Conservation (phyloP, 768 basidiomycete genomes). For the Thelephora aurantiotincta region DNA sequence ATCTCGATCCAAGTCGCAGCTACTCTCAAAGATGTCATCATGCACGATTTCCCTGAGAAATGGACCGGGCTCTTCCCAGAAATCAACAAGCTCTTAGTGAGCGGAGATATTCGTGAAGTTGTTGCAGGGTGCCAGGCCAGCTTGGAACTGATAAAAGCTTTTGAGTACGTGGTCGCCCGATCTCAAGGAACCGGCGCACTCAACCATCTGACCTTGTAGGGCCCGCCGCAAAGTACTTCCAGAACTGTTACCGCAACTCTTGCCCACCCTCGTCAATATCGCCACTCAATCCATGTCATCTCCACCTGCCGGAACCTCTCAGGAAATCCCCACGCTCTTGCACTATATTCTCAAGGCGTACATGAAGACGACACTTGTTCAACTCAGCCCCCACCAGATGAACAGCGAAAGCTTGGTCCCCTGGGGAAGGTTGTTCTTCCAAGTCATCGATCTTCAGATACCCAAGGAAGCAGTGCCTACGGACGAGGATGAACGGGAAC, state of each 20-base stretch:
- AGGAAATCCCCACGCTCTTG: constrained; percentile 71
- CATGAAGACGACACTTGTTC: constrained; percentile 65
- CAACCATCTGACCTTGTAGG: not conserved
- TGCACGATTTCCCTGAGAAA: constrained; percentile 62
- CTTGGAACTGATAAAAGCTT: constrained; percentile 67
- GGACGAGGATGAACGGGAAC: constrained; percentile 64
- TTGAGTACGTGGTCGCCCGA: constrained; percentile 22
- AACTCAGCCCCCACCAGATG: constrained; percentile 64
- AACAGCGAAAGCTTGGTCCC: constrained; percentile 62
- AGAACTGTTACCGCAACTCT: constrained; percentile 42
- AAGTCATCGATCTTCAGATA: constrained; percentile 58
- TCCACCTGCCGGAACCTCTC: constrained; percentile 39
- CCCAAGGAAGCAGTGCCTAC: constrained; percentile 52
- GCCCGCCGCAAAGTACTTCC: constrained; percentile 29
- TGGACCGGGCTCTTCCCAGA: constrained; percentile 64
- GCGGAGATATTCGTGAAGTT: constrained; percentile 54
- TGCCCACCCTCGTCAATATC: constrained; percentile 67
- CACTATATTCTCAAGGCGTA: constrained; percentile 84
- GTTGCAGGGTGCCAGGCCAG: constrained; percentile 70
- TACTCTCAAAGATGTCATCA: constrained; percentile 58
- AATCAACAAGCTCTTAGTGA: constrained; percentile 47
- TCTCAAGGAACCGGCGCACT: not conserved
- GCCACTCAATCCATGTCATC: constrained; percentile 54
- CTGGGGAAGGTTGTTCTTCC: constrained; percentile 78
- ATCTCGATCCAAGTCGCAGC: constrained; percentile 69